Base-by-base conservation (phyloP, 2,329 filamentous ascomycete species). In the Ophidiomyces ophidiicola region DNA sequence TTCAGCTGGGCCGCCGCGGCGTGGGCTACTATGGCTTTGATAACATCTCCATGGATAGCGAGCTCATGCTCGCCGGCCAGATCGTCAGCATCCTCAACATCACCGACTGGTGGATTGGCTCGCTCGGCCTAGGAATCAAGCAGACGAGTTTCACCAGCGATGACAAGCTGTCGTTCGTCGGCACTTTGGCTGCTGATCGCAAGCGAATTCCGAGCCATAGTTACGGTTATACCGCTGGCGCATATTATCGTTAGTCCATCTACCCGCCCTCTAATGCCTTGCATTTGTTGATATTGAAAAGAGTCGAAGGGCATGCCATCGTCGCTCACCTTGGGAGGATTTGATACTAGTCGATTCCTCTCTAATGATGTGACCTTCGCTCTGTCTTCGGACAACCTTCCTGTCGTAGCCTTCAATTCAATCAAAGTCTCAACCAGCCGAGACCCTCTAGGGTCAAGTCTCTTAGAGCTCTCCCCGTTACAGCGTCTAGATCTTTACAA, bases 21-120 rank as follows among this genome's bases (percentile, higher is more conserved):
- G 47, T 48, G 38, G 58, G 53, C 2, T 51, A 59, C 36, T 62
- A 60, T 47, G 60, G 60, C 20, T 54, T 46, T 38, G 60, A 63
- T 42, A 53, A 44, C n/a, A 41, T 63, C 11, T 46, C 41, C 3
- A 29, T 58, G 17, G 41, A 50, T 19, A 52, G 52, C 12, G 14
- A 51, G 11, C 46, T 52, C 2, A 46, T 38, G 11, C 32, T 56
- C 2, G 14, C 49, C 0, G 45, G 53, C 18, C 59, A 61, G 41
- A 48, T 58, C 34, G 43, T 63, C 24, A 53, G 51, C 32, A 49
- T 57, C 5, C 38, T 58, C 24, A 53, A 53, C 23, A 50, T 50
- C 2, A 53, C 55, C 12, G 48, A 57, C 14, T 53, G 53, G 38
- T 61, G 52, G 48, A 46, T 60, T 23, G 61, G 60, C 12, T 53